phyloP scores from a whole-genome alignment of 164 flowering plant genomes.

The Vitis rupestris region DNA sequence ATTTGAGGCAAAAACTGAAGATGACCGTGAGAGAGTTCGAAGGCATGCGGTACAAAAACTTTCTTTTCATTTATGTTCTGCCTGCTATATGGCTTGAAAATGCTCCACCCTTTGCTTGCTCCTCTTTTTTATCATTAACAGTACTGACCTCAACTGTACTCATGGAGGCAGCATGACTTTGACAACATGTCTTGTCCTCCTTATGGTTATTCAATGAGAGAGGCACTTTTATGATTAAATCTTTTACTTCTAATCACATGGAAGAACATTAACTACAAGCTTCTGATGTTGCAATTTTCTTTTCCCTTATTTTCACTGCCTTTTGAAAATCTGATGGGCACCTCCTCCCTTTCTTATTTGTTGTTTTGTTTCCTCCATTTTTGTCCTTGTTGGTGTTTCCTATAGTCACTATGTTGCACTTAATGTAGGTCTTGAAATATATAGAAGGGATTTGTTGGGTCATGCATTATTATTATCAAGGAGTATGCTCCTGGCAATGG shows the following conservation, averaged over 20 bases:
- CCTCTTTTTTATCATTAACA: too few species aligned
- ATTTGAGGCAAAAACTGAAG: constrained; percentile 28
- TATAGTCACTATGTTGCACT: constrained; percentile 4
- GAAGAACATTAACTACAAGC: too few species aligned
- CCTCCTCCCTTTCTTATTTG: too few species aligned
- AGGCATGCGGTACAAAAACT: constrained; percentile 29
- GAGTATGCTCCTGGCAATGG: constrained; percentile 76
- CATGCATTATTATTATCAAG: constrained; percentile 62
- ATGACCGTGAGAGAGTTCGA: constrained; percentile 24
- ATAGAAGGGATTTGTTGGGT: constrained; percentile 71
- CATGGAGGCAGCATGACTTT: too few species aligned
- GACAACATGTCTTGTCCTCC: too few species aligned
- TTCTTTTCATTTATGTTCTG: constrained; percentile 1
- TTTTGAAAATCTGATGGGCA: too few species aligned
- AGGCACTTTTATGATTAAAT: too few species aligned
- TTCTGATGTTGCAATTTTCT: too few species aligned
- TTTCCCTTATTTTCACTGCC: too few species aligned
- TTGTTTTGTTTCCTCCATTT: neutral
- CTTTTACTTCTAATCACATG: too few species aligned
- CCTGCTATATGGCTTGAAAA: neutral
- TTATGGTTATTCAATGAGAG: too few species aligned
- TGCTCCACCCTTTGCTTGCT: neutral
- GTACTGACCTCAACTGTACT: too few species aligned
- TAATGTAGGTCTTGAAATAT: constrained; percentile 51
- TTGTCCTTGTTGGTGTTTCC: neutral